Evolutionary conservation across 768 basidiomycete genomes (phyloP).

Genomic region (Hericium rajendrae): DNA sequence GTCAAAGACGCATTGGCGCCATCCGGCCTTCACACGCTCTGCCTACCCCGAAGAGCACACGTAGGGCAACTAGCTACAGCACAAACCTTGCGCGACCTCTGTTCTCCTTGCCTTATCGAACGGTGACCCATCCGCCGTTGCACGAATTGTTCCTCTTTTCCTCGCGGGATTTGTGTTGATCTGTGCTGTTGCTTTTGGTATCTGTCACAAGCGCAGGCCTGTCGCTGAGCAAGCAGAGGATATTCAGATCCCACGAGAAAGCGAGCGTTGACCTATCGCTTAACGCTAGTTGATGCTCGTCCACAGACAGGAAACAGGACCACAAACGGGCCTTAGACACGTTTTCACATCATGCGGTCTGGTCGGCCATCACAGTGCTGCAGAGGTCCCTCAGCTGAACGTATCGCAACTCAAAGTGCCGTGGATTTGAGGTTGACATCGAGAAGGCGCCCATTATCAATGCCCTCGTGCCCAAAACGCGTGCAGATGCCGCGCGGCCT

Average conservation of each 20-base stretch:
- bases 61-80: neutral
- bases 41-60: neutral
- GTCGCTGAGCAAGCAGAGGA: conserved; percentile 14
- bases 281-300: neutral
- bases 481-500: neutral
- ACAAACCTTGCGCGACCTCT: neutral
- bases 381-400: neutral
- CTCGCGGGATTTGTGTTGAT: conserved; percentile 22
- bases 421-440: neutral
- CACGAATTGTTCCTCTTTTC: conserved; percentile 26
- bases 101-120: conserved; percentile 14
- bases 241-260: neutral
- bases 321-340: neutral
- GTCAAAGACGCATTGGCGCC: neutral
- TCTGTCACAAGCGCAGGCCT: conserved; percentile 21
- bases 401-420: neutral
- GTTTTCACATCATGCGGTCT: neutral
- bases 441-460: conserved; percentile 11
- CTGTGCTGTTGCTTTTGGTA: conserved; percentile 15
- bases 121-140: conserved; percentile 20
- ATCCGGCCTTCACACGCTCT: neutral
- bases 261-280: neutral
- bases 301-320: neutral
- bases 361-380: neutral
- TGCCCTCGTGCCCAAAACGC: neutral